Evolutionary conservation across 345 rosid genomes (phyloP), one percentile per base, ranked within the genome.

Genomic region (Hibiscus trionum): DNA sequence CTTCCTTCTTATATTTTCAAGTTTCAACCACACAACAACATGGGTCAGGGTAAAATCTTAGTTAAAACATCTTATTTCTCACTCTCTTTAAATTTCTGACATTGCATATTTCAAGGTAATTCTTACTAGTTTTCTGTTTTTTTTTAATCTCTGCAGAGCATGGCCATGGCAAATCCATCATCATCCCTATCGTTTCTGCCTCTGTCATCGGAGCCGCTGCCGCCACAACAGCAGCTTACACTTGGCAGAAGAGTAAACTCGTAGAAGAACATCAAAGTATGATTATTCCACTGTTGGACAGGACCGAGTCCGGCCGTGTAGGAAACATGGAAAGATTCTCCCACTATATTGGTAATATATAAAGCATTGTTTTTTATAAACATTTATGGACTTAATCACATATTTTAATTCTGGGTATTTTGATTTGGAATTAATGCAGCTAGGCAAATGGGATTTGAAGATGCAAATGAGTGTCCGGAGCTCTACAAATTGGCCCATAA

Each of bases 401-500:
- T 21, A 21, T 21, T 26, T 8, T 11, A 15, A 60, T 66, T 35
- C 35, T 21, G 53, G 21, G 4, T 7, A 4, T 44, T 31, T 31
- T 2, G 33, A 31, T 31, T 44, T 19, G 52, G 52, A 12, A 6
- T 50, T 50, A 2, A 1, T 61, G 82, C 82, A 94, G 97, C 91
- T 3, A 82, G 97, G 71, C 99, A 95, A 73, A 58, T 95, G 82
- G 97, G 97, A 50, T 85, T 92, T 55, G 78, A 60, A 46, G 97
- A 95, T 71, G 84, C 82, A 76, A 79, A 77, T 61, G 90, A 88
- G 75, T 88, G 88, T 35, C 96, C 93, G 3, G 83, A 78, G 68
- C 83, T 95, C 4, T 82, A 89, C 84, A 87, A 84, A 73, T 73
- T 92, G 52, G 99, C 92, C 11, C 49, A 83, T 26, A 90, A 79